Evolutionary conservation across 2,329 filamentous ascomycete species (phyloP).

Genomic region (Colletotrichum scovillei): DNA sequence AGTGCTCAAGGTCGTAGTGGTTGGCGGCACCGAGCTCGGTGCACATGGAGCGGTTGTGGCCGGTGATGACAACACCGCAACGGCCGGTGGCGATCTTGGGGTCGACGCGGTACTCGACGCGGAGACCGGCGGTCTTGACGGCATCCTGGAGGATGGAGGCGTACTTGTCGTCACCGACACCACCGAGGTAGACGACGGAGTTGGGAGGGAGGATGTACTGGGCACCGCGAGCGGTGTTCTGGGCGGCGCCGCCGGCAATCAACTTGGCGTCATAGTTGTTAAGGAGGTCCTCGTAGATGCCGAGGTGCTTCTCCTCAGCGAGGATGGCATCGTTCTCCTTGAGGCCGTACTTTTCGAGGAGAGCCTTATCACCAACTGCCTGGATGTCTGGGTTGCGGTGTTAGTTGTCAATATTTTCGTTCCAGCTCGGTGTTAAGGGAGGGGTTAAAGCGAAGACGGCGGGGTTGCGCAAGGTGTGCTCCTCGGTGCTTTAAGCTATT

Average conservation of each 20-base stretch:
- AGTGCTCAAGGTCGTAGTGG: constrained; percentile 93
- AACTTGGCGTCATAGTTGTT: constrained; percentile 93
- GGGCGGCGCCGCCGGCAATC: constrained; percentile 94
- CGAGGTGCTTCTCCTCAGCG: constrained; percentile 89
- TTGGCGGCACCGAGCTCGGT: constrained; percentile 97
- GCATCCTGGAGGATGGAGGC: constrained; percentile 88
- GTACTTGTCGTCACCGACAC: constrained; percentile 96
- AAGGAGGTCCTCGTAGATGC: constrained; percentile 92
- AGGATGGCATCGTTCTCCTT: constrained; percentile 99
- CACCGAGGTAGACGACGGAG: constrained; percentile 93
- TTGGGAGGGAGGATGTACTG: constrained; percentile 94
- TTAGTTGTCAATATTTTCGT: neutral
- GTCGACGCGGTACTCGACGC: constrained; percentile 95
- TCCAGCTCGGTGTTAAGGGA: constrained; percentile 24
- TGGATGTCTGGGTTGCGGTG: constrained; percentile 78
- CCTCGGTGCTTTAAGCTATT: neutral
- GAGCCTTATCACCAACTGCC: constrained; percentile 81
- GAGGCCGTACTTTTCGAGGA: constrained; percentile 91
- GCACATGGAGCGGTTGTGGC: constrained; percentile 93
- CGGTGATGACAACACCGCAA: constrained; percentile 96
- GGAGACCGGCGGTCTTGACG: constrained; percentile 87
- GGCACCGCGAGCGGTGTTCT: constrained; percentile 96
- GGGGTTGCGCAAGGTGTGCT: neutral
- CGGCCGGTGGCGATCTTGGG: constrained; percentile 86
- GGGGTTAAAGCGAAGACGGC: constrained; percentile 15